Conservation (phyloP, 345 rosid genomes). For the Camelina sativa region DNA sequence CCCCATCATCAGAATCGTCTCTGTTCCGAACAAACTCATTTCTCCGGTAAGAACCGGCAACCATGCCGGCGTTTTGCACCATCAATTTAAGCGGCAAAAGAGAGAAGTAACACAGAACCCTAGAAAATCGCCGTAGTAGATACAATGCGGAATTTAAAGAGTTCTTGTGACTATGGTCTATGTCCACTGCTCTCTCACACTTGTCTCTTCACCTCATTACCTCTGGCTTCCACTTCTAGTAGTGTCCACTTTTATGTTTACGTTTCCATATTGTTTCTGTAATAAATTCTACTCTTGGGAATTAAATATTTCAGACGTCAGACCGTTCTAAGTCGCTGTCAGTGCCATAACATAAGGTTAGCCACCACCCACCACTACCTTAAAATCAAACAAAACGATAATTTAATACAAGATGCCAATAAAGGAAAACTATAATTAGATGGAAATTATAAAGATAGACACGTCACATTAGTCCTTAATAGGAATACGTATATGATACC, state of each 20-base stretch:
- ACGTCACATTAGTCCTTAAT: background rate
- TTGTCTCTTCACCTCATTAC: background rate
- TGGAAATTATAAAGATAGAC: background rate
- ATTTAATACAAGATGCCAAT: background rate
- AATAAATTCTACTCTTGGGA: background rate
- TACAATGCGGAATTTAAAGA: conserved; percentile 3
- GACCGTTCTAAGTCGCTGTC: conserved; percentile 3
- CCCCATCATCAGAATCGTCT: conserved; percentile 88
- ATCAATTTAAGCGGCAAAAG: conserved; percentile 28
- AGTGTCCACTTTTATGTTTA: background rate
- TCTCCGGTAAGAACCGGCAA: conserved; percentile 90
- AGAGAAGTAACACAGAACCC: too few relatives aligned
- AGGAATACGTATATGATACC: background rate
- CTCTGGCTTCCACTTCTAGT: background rate
- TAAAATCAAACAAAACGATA: conserved; percentile 19
- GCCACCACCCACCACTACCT: conserved; percentile 2
- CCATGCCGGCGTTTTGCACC: conserved; percentile 85
- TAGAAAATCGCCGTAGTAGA: background rate
- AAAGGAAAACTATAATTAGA: background rate
- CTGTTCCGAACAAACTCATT: conserved; percentile 89
- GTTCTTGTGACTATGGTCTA: background rate
- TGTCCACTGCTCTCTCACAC: background rate
- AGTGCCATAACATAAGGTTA: conserved; percentile 5
- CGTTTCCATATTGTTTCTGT: background rate
- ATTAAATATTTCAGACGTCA: background rate